These are phyloP conservation scores for Aphanomyces euteiches DNA, from an alignment of 352 stramenopile genomes.

Conservation along the genomic window DNA sequence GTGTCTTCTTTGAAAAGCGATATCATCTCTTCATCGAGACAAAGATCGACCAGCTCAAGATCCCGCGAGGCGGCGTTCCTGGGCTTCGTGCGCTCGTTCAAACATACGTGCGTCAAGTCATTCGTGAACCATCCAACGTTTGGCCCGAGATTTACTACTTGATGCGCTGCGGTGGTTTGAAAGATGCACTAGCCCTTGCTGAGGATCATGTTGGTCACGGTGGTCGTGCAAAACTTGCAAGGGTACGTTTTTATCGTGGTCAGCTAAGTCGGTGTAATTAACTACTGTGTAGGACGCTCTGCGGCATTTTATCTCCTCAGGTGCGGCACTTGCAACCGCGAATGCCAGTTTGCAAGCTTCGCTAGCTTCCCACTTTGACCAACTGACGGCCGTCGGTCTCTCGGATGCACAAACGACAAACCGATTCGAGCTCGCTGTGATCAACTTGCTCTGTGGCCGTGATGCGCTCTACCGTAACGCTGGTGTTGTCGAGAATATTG, in stretches of 20 bases:
- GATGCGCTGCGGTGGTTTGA: conserved; percentile 63
- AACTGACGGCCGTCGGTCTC: not conserved
- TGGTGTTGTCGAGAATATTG: conserved; percentile 72
- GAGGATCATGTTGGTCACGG: not conserved
- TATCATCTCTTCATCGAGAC: conserved; percentile 76
- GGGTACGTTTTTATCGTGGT: not conserved
- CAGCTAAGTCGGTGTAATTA: not conserved
- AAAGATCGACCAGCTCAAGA: conserved; percentile 66
- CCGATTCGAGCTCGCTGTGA: conserved; percentile 46
- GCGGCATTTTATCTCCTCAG: not conserved
- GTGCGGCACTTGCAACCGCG: not conserved
- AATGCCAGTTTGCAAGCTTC: not conserved
- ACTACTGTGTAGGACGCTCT: conserved; percentile 5
- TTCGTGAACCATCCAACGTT: conserved; percentile 58
- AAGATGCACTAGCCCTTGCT: conserved; percentile 62
- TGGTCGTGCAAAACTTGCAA: not conserved
- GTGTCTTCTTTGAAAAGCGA: conserved; percentile 72
- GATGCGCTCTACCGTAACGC: conserved; percentile 73
- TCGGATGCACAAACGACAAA: not conserved
- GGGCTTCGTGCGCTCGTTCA: conserved; percentile 66
- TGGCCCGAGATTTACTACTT: conserved; percentile 82
- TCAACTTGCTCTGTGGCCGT: conserved; percentile 74
- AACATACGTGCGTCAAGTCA: conserved; percentile 71
- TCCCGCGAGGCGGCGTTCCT: conserved; percentile 65
- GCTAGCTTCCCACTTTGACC: not conserved